Conservation (phyloP, 441 rosid species). For the Populus hybrid region DNA sequence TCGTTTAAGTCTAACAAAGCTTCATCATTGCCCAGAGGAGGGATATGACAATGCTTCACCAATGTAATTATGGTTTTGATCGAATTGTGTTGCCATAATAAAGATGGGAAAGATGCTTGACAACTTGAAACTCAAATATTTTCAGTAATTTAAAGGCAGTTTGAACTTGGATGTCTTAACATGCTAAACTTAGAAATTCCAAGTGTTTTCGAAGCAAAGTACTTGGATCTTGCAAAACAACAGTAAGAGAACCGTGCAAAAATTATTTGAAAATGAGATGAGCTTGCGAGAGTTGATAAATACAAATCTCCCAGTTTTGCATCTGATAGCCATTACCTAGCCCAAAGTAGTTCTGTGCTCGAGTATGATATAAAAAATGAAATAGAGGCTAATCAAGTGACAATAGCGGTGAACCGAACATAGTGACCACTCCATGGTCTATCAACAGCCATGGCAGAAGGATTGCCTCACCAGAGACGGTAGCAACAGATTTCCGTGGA, state of each 20-base stretch:
- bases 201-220: background rate
- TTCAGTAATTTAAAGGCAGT: no score
- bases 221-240: no score
- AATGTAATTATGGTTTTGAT: slow-evolving; percentile 11
- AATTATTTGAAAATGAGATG: no score
- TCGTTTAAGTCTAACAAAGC: background rate
- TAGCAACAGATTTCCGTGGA: slow-evolving; percentile 47
- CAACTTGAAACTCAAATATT: background rate
- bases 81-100: slow-evolving; percentile 27
- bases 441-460: slow-evolving; percentile 38
- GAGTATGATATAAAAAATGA: background rate
- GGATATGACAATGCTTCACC: slow-evolving; percentile 15
- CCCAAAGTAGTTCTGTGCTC: background rate
- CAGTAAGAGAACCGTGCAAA: background rate
- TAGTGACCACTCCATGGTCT: background rate
- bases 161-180: background rate
- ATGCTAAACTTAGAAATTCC: background rate
- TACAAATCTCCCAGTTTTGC: no score
- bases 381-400: background rate
- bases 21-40: background rate
- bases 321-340: background rate
- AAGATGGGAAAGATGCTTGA: background rate
- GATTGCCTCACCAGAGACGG: slow-evolving; percentile 57
- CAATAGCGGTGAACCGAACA: background rate
- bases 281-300: background rate